Evolutionary conservation across 2,329 filamentous ascomycete genomes (phyloP).

Genomic region (Nothophaeocryptopus gaeumannii): DNA sequence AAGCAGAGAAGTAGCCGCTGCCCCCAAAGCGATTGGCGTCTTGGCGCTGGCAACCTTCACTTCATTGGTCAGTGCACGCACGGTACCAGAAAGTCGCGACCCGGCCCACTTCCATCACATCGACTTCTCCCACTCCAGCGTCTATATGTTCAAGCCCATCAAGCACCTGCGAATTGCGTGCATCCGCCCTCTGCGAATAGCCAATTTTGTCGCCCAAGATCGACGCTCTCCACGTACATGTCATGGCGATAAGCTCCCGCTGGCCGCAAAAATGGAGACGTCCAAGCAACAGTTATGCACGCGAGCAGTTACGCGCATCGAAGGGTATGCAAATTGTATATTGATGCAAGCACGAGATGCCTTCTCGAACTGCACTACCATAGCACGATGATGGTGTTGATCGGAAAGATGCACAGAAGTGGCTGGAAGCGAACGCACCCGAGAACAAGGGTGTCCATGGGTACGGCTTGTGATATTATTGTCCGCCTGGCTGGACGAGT

Average conservation of each 20-base stretch:
- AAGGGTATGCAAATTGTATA: conserved; percentile 3
- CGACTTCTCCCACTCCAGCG: not conserved
- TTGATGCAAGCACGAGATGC: conserved; percentile 1
- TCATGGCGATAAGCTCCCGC: not conserved
- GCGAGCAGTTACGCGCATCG: conserved; percentile 5
- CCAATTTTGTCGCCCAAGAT: not conserved
- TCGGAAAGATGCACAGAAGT: conserved; percentile 7
- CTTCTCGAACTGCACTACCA: conserved; percentile 3
- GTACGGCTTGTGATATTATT: conserved; percentile 11
- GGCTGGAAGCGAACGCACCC: conserved; percentile 6
- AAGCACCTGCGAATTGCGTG: conserved; percentile 9
- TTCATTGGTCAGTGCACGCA: conserved; percentile 2
- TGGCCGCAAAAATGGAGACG: conserved; percentile 2
- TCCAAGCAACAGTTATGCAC: not conserved
- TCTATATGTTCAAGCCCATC: not conserved
- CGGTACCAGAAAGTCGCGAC: not conserved
- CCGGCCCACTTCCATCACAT: conserved; percentile 8
- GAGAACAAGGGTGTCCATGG: conserved; percentile 1
- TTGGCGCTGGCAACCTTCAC: conserved; percentile 7
- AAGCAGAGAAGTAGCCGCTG: conserved; percentile 1
- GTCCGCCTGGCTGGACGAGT: not conserved
- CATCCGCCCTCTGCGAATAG: not conserved
- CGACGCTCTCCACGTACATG: conserved; percentile 5
- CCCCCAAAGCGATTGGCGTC: not conserved
- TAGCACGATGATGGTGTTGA: not conserved